Evolutionary conservation across 257 asterid genomes (phyloP), one percentile per base, ranked within the genome.

Genomic region (Nicotiana paniculata): DNA sequence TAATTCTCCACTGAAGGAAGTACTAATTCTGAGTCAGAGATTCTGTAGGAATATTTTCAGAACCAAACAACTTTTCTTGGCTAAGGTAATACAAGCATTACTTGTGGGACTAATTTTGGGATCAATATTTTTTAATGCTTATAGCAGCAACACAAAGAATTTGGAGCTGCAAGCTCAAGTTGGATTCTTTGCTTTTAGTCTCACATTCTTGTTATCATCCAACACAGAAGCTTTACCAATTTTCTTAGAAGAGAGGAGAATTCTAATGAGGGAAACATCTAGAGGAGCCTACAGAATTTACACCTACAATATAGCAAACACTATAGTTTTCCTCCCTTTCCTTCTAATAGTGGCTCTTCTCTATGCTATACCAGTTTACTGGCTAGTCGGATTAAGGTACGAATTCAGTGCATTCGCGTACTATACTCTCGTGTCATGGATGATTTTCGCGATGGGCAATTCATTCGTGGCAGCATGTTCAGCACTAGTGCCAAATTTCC

Each of bases 221-320:
- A 91, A 97, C n/a, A 92, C 93, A 6, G 98, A 95, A 88, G 97
- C 97, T n/a, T 89, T 95, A 6, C 97, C 95, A 1, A 87, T 95
- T 79, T 92, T 95, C 91, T 70, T 95, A 67, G 93, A 90, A 83
- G 99, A 93, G 79, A 90, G 92, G 83, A 86, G 86, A 83, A 88
- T 95, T 18, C 76, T 92, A 35, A 86, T 80, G 89, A 85, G 92
- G 46, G 98, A 95, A 82, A 92, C 95, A 18, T 89, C 97, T 6
- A 82, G 94, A 51, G 95, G 98, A 55, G 98, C 92, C 64, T 93
- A 95, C 77, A 84, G 98, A 67, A 81, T 92, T 62, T 93, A 92
- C 21, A 92, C 99, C 28, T 93, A 93, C 86, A 65, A 89, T 32
- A 83, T 92, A 11, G 88, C 97, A 3, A 93, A 91, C 87, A 81